phyloP scores from a whole-genome alignment of 2,329 filamentous ascomycete genomes.

The Diaporthe sp. region DNA sequence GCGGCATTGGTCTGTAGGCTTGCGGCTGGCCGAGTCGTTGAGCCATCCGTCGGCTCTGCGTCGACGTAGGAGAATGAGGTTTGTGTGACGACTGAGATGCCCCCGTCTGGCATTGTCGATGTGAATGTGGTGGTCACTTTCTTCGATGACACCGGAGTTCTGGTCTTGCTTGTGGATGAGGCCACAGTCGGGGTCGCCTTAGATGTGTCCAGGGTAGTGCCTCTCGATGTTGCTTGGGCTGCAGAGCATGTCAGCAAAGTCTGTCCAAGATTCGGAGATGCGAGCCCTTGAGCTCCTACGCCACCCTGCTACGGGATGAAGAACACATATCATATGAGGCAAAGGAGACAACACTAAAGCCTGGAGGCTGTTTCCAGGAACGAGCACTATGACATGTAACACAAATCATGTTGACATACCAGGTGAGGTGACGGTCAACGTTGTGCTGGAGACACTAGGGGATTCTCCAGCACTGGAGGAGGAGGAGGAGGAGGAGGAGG shows the following conservation, averaged over 20 bases:
- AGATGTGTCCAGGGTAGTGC: conserved; percentile 37
- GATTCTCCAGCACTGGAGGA: conserved; percentile 9
- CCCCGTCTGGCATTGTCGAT: conserved; percentile 61
- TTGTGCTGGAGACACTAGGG: conserved; percentile 18
- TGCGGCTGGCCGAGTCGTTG: conserved; percentile 52
- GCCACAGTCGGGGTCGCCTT: conserved; percentile 23
- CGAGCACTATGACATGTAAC: background rate
- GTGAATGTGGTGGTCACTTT: conserved; percentile 56
- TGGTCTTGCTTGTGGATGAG: conserved; percentile 40
- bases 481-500: conserved; percentile 34
- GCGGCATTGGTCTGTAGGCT: conserved; percentile 52
- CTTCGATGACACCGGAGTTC: conserved; percentile 50
- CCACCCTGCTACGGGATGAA: background rate
- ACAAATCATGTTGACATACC: conserved; percentile 34
- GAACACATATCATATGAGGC: background rate
- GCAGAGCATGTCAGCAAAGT: background rate
- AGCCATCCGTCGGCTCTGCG: conserved; percentile 48
- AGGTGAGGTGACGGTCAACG: conserved; percentile 29
- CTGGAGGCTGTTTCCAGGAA: background rate
- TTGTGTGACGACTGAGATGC: conserved; percentile 61
- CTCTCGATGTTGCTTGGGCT: conserved; percentile 14
- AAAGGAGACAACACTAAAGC: background rate
- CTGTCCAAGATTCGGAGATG: background rate
- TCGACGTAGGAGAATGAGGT: conserved; percentile 64
- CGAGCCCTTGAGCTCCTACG: background rate